Percentiles rank a stretch among this genome's conserved stretches.
Conservation (phyloP, 2,329 filamentous ascomycete genomes). For the Anthostomella pinea region DNA sequence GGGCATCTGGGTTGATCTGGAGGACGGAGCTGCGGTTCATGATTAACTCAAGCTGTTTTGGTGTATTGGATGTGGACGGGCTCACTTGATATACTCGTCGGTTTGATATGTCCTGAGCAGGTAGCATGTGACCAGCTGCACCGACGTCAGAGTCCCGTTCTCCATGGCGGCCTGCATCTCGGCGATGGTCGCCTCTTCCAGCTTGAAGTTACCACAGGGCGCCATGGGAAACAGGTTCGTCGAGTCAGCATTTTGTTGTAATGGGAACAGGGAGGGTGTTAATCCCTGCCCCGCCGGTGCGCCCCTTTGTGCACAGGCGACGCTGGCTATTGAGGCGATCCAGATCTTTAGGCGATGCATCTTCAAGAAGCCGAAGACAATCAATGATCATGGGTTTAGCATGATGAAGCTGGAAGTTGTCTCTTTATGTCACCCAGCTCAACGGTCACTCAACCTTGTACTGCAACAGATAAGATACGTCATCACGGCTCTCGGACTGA, state of each 20-base stretch:
- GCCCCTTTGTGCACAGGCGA: background rate
- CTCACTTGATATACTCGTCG: constrained; percentile 61
- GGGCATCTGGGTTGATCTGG: constrained; percentile 65
- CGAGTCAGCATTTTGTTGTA: constrained; percentile 36
- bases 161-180: constrained; percentile 59
- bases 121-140: constrained; percentile 62
- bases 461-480: too few species aligned
- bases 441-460: too few species aligned
- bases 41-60: too few species aligned
- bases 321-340: background rate
- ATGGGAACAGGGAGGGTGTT: constrained; percentile 33
- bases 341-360: background rate
- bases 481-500: too few species aligned
- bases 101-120: constrained; percentile 59
- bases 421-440: too few species aligned
- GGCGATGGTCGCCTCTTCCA: constrained; percentile 70
- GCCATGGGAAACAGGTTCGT: constrained; percentile 58
- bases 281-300: background rate
- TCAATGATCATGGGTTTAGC: too few species aligned
- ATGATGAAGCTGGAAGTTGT: too few species aligned
- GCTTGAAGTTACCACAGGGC: constrained; percentile 51
- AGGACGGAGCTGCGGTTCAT: constrained; percentile 59
- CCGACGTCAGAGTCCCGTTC: constrained; percentile 52
- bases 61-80: too few species aligned
- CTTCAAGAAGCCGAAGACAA: too few species aligned